Percentiles rank a stretch among this genome's conserved stretches.
These are phyloP conservation scores for Naumovozyma dairenensis DNA, from an alignment of 805 yeast genomes.

Conservation along the genomic window DNA sequence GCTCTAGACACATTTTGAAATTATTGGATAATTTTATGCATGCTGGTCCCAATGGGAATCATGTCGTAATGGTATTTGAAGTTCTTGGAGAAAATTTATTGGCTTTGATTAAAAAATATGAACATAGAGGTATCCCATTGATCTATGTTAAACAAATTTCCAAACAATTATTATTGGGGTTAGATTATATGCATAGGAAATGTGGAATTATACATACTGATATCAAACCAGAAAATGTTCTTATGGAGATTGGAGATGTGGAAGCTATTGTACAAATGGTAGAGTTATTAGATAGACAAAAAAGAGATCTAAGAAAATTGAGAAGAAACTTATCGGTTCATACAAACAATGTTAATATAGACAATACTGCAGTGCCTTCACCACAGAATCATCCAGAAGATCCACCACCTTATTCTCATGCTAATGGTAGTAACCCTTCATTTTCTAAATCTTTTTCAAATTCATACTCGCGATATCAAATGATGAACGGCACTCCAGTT, in stretches of 20 bases:
- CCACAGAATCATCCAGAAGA: too few relatives aligned
- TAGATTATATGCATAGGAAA: constrained; percentile 51
- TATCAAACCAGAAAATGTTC: constrained; percentile 67
- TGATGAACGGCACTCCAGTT: too few relatives aligned
- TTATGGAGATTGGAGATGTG: constrained; percentile 76
- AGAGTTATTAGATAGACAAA: constrained; percentile 47
- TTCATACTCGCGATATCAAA: background rate
- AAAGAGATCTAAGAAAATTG: constrained; percentile 33
- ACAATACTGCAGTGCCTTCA: too few relatives aligned
- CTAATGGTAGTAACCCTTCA: too few relatives aligned
- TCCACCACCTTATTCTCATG: too few relatives aligned
- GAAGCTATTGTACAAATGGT: constrained; percentile 64
- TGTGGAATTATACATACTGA: constrained; percentile 73
- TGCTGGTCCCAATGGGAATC: constrained; percentile 83
- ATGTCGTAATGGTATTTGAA: constrained; percentile 95
- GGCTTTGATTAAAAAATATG: constrained; percentile 69
- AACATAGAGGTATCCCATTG: constrained; percentile 71
- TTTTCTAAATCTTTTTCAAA: too few relatives aligned
- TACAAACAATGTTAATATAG: too few relatives aligned
- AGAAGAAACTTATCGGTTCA: constrained; percentile 30
- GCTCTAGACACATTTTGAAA: constrained; percentile 71
- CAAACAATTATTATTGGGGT: constrained; percentile 61
- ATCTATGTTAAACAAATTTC: constrained; percentile 72
- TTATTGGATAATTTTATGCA: constrained; percentile 79
- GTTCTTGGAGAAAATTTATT: constrained; percentile 89